phyloP scores from a whole-genome alignment of 208 protist genomes.

The Trypanosoma scelopori region DNA sequence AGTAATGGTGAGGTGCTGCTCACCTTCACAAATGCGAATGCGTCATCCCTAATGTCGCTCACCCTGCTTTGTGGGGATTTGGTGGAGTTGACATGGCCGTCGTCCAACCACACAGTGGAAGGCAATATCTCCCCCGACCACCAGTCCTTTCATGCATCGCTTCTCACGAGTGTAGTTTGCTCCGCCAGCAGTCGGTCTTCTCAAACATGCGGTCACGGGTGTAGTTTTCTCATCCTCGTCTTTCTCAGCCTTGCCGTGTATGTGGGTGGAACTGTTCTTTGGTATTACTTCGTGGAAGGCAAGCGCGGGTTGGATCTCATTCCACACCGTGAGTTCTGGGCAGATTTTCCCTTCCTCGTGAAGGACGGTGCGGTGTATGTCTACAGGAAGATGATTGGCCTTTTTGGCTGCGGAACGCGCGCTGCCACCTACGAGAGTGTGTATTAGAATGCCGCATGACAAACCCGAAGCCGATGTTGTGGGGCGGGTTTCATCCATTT shows the following conservation, averaged over 20 bases:
- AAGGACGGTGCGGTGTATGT: constrained; percentile 30
- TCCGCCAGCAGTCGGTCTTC: neutral
- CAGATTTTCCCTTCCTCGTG: constrained; percentile 25
- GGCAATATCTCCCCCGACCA: too few species aligned
- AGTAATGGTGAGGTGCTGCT: neutral
- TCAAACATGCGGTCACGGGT: constrained; percentile 24
- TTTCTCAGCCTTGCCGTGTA: constrained; percentile 25
- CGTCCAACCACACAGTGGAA: constrained; percentile 1
- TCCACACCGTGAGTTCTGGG: constrained; percentile 33
- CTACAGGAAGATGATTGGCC: constrained; percentile 12
- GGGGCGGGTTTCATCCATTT: neutral
- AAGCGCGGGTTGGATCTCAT: constrained; percentile 28
- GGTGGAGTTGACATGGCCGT: neutral
- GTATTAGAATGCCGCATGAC: constrained; percentile 1
- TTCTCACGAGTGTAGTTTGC: constrained; percentile 10
- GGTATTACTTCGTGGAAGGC: constrained; percentile 19
- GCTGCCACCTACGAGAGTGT: constrained; percentile 5
- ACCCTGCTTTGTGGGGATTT: neutral
- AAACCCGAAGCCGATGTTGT: neutral
- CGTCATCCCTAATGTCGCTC: neutral
- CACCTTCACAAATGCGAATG: neutral
- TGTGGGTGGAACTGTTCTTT: constrained; percentile 14
- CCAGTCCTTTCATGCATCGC: neutral
- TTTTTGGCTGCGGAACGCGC: constrained; percentile 5
- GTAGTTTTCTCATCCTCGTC: constrained; percentile 28